Conservation (phyloP, 2,329 filamentous ascomycete genomes). For the Beauveria rudraprayagi region DNA sequence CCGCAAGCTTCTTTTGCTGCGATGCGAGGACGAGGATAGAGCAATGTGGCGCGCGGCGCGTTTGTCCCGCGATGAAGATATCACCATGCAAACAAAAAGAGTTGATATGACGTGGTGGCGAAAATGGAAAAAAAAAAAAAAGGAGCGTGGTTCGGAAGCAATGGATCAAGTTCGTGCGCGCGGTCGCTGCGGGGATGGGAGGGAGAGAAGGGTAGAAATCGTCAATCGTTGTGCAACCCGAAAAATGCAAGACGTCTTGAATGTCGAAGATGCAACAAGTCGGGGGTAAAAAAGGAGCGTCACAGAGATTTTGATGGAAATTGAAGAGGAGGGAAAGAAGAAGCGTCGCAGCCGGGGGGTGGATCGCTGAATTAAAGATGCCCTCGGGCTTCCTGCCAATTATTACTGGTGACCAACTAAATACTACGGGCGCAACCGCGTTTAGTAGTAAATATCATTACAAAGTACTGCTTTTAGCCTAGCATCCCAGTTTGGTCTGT, state of each 20-base stretch:
- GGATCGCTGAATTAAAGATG: conserved; percentile 2
- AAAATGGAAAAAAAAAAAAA: neutral
- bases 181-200: neutral
- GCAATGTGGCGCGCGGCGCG: neutral
- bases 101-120: neutral
- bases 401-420: neutral
- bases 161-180: neutral
- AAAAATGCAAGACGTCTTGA: neutral
- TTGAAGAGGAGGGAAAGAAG: neutral
- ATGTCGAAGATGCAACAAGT: neutral
- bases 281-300: neutral
- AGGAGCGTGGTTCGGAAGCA: conserved; percentile 1
- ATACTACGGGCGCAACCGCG: neutral
- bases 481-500: no score
- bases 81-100: neutral
- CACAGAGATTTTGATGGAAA: neutral
- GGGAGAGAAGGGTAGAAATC: no score
- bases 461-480: neutral
- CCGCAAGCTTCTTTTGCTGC: neutral
- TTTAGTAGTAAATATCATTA: no score
- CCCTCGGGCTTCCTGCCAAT: neutral
- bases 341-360: neutral
- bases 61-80: neutral
- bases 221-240: neutral
- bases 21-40: neutral